Percentiles rank a stretch among this genome's conserved stretches.
phyloP scores from a whole-genome alignment of 1,284 basidiomycete genomes.

The Malassezia equina region DNA sequence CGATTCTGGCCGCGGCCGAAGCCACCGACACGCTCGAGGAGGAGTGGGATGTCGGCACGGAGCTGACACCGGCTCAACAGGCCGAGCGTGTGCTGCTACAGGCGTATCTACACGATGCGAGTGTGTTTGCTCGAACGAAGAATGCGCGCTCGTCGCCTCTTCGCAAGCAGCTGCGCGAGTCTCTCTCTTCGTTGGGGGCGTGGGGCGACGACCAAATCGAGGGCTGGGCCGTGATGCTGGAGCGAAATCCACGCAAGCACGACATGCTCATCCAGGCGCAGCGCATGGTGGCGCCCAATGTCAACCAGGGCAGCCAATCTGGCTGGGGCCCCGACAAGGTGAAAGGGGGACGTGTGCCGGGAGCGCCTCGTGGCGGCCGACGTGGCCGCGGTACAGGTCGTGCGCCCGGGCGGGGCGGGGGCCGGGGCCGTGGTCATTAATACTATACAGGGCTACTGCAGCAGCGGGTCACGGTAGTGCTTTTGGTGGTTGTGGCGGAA shows the following conservation, averaged over 20 bases:
- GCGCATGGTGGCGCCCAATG: conserved; percentile 4
- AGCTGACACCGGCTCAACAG: neutral
- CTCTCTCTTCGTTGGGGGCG: neutral
- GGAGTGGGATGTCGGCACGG: neutral
- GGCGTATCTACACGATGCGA: conserved; percentile 3
- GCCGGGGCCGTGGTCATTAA: conserved; percentile 3
- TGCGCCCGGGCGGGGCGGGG: conserved; percentile 1
- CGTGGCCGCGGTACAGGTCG: conserved; percentile 12
- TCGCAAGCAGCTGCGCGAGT: conserved; percentile 9
- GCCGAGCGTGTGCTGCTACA: conserved; percentile 4
- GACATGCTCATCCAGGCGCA: neutral
- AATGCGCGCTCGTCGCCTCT: neutral
- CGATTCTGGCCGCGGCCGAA: conserved; percentile 14
- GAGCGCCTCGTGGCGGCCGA: neutral
- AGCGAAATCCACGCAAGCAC: conserved; percentile 1
- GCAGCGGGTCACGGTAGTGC: conserved; percentile 43
- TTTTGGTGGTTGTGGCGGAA: conserved; percentile 46
- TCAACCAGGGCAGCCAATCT: conserved; percentile 1
- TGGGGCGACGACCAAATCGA: conserved; percentile 15
- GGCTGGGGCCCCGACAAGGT: conserved; percentile 4
- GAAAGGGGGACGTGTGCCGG: conserved; percentile 4
- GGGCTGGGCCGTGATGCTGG: conserved; percentile 13
- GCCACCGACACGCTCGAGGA: neutral
- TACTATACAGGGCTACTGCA: conserved; percentile 25
- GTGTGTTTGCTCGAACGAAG: conserved; percentile 12